Conservation (phyloP, 169 alveolate species). For the Plasmodium fragile region DNA sequence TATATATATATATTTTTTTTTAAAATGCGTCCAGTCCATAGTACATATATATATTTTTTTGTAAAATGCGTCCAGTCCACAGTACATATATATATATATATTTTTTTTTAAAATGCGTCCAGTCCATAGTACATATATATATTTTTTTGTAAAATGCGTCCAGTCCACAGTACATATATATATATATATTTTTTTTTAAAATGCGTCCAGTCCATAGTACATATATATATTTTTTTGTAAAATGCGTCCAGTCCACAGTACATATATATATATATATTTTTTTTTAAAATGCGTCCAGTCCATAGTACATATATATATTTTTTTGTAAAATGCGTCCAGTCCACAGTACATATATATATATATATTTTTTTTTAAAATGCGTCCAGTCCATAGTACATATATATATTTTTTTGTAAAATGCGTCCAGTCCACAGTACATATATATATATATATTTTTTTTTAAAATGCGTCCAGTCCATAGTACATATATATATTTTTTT, state of each 20-base stretch:
- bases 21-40: neutral
- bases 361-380: neutral
- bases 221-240: neutral
- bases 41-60: neutral
- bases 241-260: neutral
- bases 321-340: neutral
- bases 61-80: neutral
- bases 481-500: neutral
- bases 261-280: neutral
- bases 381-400: neutral
- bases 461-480: neutral
- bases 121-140: neutral
- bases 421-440: neutral
- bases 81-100: no score
- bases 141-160: neutral
- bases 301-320: neutral
- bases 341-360: neutral
- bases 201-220: neutral
- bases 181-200: conserved; percentile 1
- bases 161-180: neutral
- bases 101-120: neutral
- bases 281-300: neutral
- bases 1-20: neutral
- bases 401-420: neutral
- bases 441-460: neutral